Evolutionary conservation across 331 rosid genomes (phyloP), one percentile per base, ranked within the genome.

Genomic region (Cydonia oblonga): DNA sequence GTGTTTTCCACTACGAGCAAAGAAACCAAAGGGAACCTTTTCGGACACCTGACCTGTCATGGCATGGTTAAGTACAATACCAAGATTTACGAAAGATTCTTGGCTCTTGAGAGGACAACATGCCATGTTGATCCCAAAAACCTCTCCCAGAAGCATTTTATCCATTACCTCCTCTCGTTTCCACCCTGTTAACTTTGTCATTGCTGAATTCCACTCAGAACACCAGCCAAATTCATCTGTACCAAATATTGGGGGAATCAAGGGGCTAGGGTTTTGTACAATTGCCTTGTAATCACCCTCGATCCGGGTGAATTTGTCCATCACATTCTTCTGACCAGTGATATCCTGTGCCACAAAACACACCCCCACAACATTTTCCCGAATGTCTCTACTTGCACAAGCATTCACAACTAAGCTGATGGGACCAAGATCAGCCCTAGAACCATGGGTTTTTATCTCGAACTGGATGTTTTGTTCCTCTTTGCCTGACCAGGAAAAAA

Each of bases 281-380:
- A 93, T 93, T 24, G 98, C 97, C 79, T 86, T 90, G 90, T 93
- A 93, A 86, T 93, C 98, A 40, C 98, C 98, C 80, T 93, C 95
- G 16, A 93, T 86, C 74, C 98, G 90, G 58, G 97, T 93, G 84
- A 93, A 93, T 81, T 89, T 93, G 88, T 93, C 98, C 97, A 93
- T 87, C 25, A 93, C 97, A 64, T 79, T 86, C 86, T 93, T 93
- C 83, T 93, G 96, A 71, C 87, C 92, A 70, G 98, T 93, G 77
- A 93, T 87, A 86, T 93, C 98, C 76, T 93, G 98, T 62, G 97
- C 98, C 83, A 93, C 97, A 74, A 93, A 93, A 75, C 98, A 90
- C 78, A 93, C 95, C 24, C 98, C 97, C 40, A 90, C 97, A 63
- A 93, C 95, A 76, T 84, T 89, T 20, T 88, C 95, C 54, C 61